Evolutionary conservation across 192 early-diverging fungal genomes (phyloP).

Genomic region (Chytriomyces sp.): DNA sequence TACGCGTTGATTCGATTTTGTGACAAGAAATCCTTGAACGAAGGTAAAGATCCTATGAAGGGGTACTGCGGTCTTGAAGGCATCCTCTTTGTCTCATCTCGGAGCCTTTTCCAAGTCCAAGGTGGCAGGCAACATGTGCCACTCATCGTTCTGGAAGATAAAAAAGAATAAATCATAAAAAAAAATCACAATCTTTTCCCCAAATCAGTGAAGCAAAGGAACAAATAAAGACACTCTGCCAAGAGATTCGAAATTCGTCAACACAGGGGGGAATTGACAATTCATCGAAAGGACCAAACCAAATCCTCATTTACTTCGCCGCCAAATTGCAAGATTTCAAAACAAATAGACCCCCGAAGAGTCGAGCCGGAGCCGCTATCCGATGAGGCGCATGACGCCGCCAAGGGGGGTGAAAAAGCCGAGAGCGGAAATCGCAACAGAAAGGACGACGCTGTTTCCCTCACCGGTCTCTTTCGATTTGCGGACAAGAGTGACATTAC

Average conservation of each 20-base stretch:
- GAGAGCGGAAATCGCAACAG: neutral
- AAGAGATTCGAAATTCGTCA: neutral
- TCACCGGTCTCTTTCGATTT: slow-evolving; percentile 27
- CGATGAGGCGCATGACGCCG: neutral
- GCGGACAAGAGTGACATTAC: slow-evolving; percentile 1
- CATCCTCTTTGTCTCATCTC: neutral
- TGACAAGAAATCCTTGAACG: neutral
- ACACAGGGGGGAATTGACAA: neutral
- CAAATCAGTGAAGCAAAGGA: too few species aligned
- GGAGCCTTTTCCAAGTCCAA: neutral
- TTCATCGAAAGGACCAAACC: neutral
- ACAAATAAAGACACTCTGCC: neutral
- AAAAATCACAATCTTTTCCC: too few species aligned
- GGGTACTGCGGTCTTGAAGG: neutral
- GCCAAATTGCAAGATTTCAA: neutral
- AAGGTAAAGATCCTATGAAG: neutral
- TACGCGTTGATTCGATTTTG: neutral
- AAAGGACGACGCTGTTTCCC: slow-evolving; percentile 18
- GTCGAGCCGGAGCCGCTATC: too few species aligned
- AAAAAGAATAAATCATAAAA: too few species aligned
- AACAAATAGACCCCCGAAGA: neutral
- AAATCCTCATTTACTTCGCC: neutral
- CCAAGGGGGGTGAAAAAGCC: neutral
- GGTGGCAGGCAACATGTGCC: too few species aligned
- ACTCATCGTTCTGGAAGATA: too few species aligned